phyloP scores from a whole-genome alignment of 2,329 filamentous ascomycete species.

The Onygena corvina region DNA sequence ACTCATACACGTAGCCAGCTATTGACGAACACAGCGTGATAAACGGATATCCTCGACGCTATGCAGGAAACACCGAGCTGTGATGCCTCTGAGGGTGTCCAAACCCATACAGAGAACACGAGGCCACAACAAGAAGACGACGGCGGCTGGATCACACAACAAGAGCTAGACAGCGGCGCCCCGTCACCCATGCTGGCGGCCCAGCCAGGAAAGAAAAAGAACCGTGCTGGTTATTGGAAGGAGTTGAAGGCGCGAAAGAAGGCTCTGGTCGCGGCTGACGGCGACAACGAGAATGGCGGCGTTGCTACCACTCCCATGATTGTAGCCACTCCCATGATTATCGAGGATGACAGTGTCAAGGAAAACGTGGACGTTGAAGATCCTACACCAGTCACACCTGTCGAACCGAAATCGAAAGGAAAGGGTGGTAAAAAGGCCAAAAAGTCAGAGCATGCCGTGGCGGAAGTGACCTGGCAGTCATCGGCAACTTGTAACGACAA shows the following conservation, averaged over 20 bases:
- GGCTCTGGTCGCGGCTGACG: not conserved
- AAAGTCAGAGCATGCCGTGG: not conserved
- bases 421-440: not conserved
- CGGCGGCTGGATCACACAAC: not conserved
- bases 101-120: not conserved
- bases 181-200: not conserved
- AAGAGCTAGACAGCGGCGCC: not conserved
- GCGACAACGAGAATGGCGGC: not conserved
- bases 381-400: not conserved
- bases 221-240: not conserved
- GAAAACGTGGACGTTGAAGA: not conserved
- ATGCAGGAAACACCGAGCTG: not conserved
- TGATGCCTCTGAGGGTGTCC: not conserved
- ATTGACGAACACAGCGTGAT: too few species aligned
- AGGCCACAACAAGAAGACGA: not conserved
- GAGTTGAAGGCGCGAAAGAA: not conserved
- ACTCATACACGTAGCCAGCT: too few species aligned
- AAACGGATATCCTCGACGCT: not conserved
- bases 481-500: not conserved
- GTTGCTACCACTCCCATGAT: too few species aligned
- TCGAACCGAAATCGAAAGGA: not conserved
- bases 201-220: not conserved
- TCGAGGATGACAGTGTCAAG: not conserved
- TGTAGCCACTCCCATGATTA: too few species aligned
- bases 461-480: not conserved